Evolutionary conservation across 2,329 filamentous ascomycete species (phyloP).

Genomic region (Aspergillus neotritici): DNA sequence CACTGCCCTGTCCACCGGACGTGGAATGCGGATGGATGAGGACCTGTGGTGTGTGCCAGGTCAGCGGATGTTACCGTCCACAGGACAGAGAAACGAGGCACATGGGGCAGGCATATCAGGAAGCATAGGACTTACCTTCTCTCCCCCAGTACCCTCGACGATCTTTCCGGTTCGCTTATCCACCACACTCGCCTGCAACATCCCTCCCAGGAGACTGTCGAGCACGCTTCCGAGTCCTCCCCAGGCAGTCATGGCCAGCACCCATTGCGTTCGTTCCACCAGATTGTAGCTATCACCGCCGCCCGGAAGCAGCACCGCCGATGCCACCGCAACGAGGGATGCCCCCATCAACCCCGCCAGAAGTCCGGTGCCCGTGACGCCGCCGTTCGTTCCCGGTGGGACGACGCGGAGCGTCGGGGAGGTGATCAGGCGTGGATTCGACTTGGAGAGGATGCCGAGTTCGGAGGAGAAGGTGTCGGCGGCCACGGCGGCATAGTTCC

Average conservation of each 20-base stretch:
- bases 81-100: neutral
- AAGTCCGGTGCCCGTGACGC: conserved; percentile 71
- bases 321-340: conserved; percentile 61
- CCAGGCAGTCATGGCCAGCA: conserved; percentile 59
- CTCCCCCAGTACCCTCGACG: conserved; percentile 76
- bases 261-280: conserved; percentile 49
- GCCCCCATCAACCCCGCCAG: conserved; percentile 69
- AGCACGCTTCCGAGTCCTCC: conserved; percentile 75
- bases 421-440: conserved; percentile 76
- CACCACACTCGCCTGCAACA: conserved; percentile 78
- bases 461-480: conserved; percentile 95
- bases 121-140: conserved; percentile 42
- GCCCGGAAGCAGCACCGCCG: conserved; percentile 64
- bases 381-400: conserved; percentile 88
- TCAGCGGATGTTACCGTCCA: neutral
- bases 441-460: conserved; percentile 78
- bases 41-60: conserved; percentile 20
- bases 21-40: conserved; percentile 29
- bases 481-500: conserved; percentile 83
- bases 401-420: conserved; percentile 70
- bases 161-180: conserved; percentile 81
- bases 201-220: conserved; percentile 79
- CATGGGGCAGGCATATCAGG: neutral
- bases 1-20: neutral
- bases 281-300: conserved; percentile 43